Evolutionary conservation across 345 rosid genomes (phyloP), one percentile per base, ranked within the genome.

Genomic region (Tarenaya hassleriana): DNA sequence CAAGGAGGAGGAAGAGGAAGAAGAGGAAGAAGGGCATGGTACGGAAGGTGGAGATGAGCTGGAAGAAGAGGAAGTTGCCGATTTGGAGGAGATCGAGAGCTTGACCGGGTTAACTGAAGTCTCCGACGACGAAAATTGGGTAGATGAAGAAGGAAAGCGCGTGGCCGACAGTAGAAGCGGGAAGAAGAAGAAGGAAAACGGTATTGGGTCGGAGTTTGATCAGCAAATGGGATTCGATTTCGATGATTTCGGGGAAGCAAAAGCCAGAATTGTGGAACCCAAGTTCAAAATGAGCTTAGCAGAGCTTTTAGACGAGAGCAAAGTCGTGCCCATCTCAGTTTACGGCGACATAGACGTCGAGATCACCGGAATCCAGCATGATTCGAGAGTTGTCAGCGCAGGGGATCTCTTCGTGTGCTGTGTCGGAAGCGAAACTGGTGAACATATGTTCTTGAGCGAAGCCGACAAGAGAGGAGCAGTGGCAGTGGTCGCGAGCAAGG

Each of bases 401-500:
- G 96, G 98, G 37, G 96, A 87, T 76, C 75, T 91, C 70, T 87
- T 84, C 43, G 92, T 87, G 1, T 91, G 98, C 47, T 81, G 95
- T 52, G 75, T 81, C 4, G 95, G 88, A 61, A 76, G 61, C 62
- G 77, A 58, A 46, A 75, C 74, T 1, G 88, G 80, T 46, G 91
- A 78, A 34, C 86, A 84, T 67, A 70, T 86, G 67, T 77, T 61
- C 64, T 64, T 91, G 69, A 84, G 79, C 27, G 98, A 91, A 78
- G 96, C 96, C 42, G 95, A 87, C 53, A 91, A 91, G 74, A 84
- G 98, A 79, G 96, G 96, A 59, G 96, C 96, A 5, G 92, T 84
- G 68, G 95, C 96, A 0, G 89, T 91, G 43, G 96, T 87, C 11
- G 92, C 98, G 34, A 86, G 95, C 60, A 82, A 80, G 47, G 98